phyloP scores from a whole-genome alignment of 2,329 filamentous ascomycete genomes.

The Arthrinium phaeospermum region DNA sequence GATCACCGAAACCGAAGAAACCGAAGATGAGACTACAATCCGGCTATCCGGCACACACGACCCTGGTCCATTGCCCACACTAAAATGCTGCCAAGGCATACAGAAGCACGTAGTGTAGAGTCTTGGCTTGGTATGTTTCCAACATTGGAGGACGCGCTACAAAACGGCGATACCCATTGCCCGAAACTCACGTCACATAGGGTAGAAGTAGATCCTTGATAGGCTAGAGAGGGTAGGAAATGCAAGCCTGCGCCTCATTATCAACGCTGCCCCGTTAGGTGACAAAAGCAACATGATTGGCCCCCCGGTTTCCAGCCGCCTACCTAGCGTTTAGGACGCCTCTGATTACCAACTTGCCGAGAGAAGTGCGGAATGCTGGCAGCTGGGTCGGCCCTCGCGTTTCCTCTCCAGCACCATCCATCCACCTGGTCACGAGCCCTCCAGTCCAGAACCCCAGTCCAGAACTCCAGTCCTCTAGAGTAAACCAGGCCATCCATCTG shows the following conservation, averaged over 20 bases:
- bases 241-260: background rate
- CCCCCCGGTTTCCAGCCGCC: background rate
- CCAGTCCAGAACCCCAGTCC: no score
- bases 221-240: background rate
- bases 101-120: constrained; percentile 6
- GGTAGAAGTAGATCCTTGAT: background rate
- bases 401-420: background rate
- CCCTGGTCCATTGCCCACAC: constrained; percentile 11
- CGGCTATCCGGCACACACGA: constrained; percentile 22
- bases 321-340: background rate
- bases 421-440: background rate
- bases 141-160: constrained; percentile 7
- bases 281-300: background rate
- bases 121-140: background rate
- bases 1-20: constrained; percentile 11
- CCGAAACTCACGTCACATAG: background rate
- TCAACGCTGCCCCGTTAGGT: background rate
- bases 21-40: constrained; percentile 1
- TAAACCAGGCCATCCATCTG: no score
- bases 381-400: background rate
- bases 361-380: background rate
- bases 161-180: background rate
- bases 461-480: no score
- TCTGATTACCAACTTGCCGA: background rate
- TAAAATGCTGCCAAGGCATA: constrained; percentile 9